Evolutionary conservation across 805 yeast genomes (phyloP).

Genomic region (Scheffersomyces lignosus): DNA sequence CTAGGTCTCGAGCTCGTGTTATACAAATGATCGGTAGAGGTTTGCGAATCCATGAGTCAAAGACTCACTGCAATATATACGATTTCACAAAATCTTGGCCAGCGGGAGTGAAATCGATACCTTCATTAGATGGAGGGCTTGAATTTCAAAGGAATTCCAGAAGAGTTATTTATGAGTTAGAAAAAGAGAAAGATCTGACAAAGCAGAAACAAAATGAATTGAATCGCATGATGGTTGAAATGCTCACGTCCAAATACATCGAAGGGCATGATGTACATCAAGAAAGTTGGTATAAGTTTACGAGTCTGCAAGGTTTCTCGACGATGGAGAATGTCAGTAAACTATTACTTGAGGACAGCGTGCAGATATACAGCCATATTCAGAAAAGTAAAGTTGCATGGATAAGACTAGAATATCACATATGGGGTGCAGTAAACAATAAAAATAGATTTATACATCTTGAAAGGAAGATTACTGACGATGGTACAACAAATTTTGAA

Average conservation of each 20-base stretch:
- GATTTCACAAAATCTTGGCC: conserved; percentile 68
- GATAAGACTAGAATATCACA: conserved; percentile 32
- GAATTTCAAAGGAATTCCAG: background rate
- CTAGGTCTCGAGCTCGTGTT: conserved; percentile 67
- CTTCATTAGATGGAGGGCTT: conserved; percentile 17
- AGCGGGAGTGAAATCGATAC: conserved; percentile 56
- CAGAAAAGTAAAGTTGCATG: conserved; percentile 19
- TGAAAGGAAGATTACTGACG: too few relatives aligned
- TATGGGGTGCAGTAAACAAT: conserved; percentile 28
- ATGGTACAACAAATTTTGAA: too few relatives aligned
- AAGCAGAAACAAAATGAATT: too few relatives aligned
- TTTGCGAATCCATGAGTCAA: conserved; percentile 60
- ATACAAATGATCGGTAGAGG: conserved; percentile 94
- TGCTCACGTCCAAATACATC: background rate
- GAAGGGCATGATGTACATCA: conserved; percentile 1
- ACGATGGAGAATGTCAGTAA: conserved; percentile 11
- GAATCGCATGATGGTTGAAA: too few relatives aligned
- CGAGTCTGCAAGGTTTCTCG: conserved; percentile 11
- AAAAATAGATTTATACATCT: background rate
- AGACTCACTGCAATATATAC: conserved; percentile 67
- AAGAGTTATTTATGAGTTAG: too few relatives aligned
- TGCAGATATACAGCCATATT: conserved; percentile 12
- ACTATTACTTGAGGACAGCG: conserved; percentile 8
- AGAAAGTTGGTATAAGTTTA: too few relatives aligned
- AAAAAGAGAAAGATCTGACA: too few relatives aligned